Base-by-base conservation (phyloP, 768 basidiomycete species). In the Rhodotorula babjevae region DNA sequence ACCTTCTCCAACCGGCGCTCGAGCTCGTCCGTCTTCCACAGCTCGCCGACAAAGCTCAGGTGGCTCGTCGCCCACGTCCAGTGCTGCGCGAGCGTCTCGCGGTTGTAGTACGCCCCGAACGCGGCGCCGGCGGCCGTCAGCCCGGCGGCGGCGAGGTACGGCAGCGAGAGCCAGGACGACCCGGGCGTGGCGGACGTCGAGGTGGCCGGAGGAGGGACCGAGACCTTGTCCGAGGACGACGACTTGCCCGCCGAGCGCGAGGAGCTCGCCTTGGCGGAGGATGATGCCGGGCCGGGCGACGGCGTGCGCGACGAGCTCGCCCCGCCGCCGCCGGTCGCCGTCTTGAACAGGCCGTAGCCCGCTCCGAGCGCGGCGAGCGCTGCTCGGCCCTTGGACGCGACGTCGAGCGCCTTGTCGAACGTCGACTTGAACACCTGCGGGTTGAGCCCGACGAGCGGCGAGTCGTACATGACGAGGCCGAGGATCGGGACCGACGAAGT, bases 11-110 rank as follows among this genome's bases (percentile, higher is more conserved):
- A n/a, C 52, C 75, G 36, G 57, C n/a, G 10, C 47, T 73, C 75
- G 27, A 76, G 27, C 50, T 61, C 60, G 14, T 65, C 63, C n/a
- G 56, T 47, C 61, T 69, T 70, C 75, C 75, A 76, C 60, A 76
- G 56, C 64, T 76, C 75, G 21, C 69, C 75, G 16, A 76, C 75
- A 29, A 73, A 76, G 14, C 52, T 58, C 47, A 76, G 52, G 57
- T 76, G 75, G n/a, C 69, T 71, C 63, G 72, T 76, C 55, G 72
- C 72, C 75, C 75, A 76, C 18, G 14, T 33, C 71, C 65, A 67
- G 36, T 72, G 71, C 53, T 64, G 33, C 58, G 68, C 62, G n/a
- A 76, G 62, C 46, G 57, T 63, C 33, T 76, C 74, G 52, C 68
- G 64, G 50, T 72, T 64, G 40, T 65, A 69, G 71, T 67, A 76